Conservation (phyloP, 2,329 filamentous ascomycete species). For the Fusarium robinianum region DNA sequence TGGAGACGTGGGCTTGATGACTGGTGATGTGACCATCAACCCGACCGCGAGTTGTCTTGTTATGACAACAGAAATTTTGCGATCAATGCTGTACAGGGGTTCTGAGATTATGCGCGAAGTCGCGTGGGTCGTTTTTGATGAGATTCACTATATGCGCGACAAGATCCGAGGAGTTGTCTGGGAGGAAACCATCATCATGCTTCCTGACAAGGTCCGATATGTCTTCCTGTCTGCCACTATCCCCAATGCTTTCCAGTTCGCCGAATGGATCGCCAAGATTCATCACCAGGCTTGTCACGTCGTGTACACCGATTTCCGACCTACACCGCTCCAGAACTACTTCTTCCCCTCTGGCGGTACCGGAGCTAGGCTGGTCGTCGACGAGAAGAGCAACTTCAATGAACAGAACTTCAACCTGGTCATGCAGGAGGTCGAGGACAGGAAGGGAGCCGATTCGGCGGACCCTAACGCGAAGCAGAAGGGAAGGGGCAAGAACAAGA, state of each 20-base stretch:
- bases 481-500: conserved; percentile 91
- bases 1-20: conserved; percentile 97
- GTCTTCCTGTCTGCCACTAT: conserved; percentile 98
- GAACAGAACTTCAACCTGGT: conserved; percentile 98
- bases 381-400: conserved; percentile 94
- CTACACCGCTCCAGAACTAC: conserved; percentile 95
- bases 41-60: conserved; percentile 96
- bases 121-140: conserved; percentile 97
- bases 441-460: conserved; percentile 80
- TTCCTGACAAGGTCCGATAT: conserved; percentile 98
- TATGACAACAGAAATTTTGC: conserved; percentile 99
- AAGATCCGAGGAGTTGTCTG: conserved; percentile 94
- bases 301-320: conserved; percentile 97
- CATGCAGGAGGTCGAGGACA: conserved; percentile 87
- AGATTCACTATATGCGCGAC: conserved; percentile 98
- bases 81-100: conserved; percentile 96
- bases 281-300: conserved; percentile 98
- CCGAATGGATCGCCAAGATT: conserved; percentile 98
- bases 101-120: conserved; percentile 99
- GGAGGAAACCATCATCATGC: conserved; percentile 98
- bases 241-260: conserved; percentile 98
- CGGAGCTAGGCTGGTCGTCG: conserved; percentile 91
- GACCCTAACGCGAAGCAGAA: conserved; percentile 80
- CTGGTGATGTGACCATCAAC: conserved; percentile 98
- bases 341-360: conserved; percentile 93